Base-by-base conservation (phyloP, 768 basidiomycete species). In the Boletellus ananiceps region DNA sequence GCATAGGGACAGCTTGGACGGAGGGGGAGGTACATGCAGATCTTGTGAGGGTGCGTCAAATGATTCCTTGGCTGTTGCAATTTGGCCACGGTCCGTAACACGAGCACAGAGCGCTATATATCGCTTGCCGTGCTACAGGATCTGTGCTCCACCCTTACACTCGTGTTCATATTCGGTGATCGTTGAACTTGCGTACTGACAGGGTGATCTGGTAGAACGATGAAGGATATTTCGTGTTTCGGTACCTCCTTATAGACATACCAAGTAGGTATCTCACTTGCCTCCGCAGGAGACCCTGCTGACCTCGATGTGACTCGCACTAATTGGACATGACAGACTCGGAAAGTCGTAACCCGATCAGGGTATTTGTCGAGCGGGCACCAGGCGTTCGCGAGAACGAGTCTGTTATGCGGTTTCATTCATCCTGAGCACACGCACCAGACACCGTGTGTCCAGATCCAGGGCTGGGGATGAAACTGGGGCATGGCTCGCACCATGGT, bases 21-120 rank as follows among this genome's bases (percentile, higher is more conserved):
- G 87, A 90, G 52, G 88, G 89, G 8, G 87, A 91, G 58, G 86
- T 87, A 8, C 89, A 91, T 65, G 89, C 81, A 8, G 83, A 86
- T 67, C 75, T 89, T 36, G 73, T 89, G 51, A 79, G 79, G 74
- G 88, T 88, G 66, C 50, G 80, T 71, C 16, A 16, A 48, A 38
- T 34, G 18, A 37, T 49, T 52, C 51, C 15, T 47, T 44, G 16
- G 35, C 18, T 38, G 38, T 50, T 25, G 23, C n/a, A 40, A 27
- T 34, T 44, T 15, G 15, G 39, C 37, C 29, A 29, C 6, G 25
- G 48, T 44, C 14, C 16, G 35, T 39, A 15, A 19, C 23, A 32
- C 25, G 39, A 25, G 56, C 27, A 19, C 36, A 38, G 46, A 35
- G 46, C 29, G 35, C 27, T 34, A 34, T 25, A 41, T 25, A 31